Conservation (phyloP, 768 basidiomycete genomes). For the Mycena pura region DNA sequence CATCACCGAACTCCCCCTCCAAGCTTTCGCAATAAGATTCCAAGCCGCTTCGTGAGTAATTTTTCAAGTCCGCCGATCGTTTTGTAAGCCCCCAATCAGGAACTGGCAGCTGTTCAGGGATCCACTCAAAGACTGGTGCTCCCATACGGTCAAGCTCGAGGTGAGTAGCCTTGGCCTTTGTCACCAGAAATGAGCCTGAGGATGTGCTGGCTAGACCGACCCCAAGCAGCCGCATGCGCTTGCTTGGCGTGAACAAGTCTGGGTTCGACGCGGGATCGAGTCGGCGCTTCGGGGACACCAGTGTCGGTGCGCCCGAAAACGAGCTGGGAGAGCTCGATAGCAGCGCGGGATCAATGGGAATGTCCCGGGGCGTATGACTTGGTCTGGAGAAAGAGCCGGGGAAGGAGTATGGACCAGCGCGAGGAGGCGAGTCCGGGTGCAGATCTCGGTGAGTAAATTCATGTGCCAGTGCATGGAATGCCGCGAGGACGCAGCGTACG, state of each 20-base stretch:
- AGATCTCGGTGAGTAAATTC: slow-evolving; percentile 9
- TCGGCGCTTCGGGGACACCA: background rate
- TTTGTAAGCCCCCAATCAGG: slow-evolving; percentile 25
- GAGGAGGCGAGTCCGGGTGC: no score
- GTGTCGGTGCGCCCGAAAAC: no score
- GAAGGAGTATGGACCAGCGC: no score
- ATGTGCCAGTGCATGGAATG: slow-evolving; percentile 13
- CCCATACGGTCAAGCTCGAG: slow-evolving; percentile 16
- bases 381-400: background rate
- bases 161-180: slow-evolving; percentile 21
- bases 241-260: slow-evolving; percentile 27
- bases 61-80: no score
- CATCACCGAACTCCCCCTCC: slow-evolving; percentile 1
- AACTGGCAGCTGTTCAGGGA: slow-evolving; percentile 1
- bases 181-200: slow-evolving; percentile 34
- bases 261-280: slow-evolving; percentile 4
- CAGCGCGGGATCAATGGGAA: background rate
- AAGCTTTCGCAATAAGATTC: slow-evolving; percentile 1
- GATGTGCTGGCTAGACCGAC: slow-evolving; percentile 24
- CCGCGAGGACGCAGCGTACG: slow-evolving; percentile 6
- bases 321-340: no score
- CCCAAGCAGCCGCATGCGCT: slow-evolving; percentile 28
- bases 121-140: slow-evolving; percentile 17
- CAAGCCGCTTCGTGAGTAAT: background rate
- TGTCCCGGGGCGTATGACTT: background rate